Conservation (phyloP, 495 filamentous ascomycete genomes). For the Margaritispora aquatica region DNA sequence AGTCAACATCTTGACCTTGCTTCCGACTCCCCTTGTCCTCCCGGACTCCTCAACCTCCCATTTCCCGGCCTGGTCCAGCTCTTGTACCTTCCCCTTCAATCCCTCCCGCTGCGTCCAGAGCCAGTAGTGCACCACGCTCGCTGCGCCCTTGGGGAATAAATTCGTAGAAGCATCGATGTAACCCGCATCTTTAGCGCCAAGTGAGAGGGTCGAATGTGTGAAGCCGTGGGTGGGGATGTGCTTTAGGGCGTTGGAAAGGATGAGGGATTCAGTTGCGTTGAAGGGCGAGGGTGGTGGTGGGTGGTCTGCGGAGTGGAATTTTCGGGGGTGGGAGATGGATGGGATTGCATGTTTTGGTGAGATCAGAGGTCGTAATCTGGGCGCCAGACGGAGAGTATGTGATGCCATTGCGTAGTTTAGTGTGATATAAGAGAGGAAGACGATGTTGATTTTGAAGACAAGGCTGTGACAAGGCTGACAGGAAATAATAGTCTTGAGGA, state of each 20-base stretch:
- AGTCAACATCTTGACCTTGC: constrained; percentile 51
- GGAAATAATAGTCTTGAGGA: too few relatives aligned
- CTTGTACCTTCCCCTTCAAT: constrained; percentile 28
- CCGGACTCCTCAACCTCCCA: constrained; percentile 7
- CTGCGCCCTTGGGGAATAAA: constrained; percentile 70
- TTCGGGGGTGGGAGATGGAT: neutral
- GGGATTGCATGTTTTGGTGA: neutral
- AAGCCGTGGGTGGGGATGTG: constrained; percentile 84
- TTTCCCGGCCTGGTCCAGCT: constrained; percentile 15
- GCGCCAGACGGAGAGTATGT: neutral
- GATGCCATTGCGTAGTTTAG: constrained; percentile 2
- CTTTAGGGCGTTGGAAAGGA: constrained; percentile 72
- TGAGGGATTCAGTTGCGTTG: constrained; percentile 61
- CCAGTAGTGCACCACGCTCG: constrained; percentile 78
- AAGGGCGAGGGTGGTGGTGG: constrained; percentile 53
- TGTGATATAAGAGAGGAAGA: neutral
- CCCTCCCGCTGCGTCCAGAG: constrained; percentile 55
- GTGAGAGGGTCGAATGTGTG: constrained; percentile 58
- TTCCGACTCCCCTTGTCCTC: constrained; percentile 33
- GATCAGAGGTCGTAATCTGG: neutral
- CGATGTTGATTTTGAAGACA: neutral
- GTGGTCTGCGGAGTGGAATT: constrained; percentile 71
- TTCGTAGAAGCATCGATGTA: constrained; percentile 83
- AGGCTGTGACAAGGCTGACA: neutral
- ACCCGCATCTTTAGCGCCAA: constrained; percentile 74